Evolutionary conservation across 2,329 filamentous ascomycete genomes (phyloP).

Genomic region (Berkeleyomyces basicola): DNA sequence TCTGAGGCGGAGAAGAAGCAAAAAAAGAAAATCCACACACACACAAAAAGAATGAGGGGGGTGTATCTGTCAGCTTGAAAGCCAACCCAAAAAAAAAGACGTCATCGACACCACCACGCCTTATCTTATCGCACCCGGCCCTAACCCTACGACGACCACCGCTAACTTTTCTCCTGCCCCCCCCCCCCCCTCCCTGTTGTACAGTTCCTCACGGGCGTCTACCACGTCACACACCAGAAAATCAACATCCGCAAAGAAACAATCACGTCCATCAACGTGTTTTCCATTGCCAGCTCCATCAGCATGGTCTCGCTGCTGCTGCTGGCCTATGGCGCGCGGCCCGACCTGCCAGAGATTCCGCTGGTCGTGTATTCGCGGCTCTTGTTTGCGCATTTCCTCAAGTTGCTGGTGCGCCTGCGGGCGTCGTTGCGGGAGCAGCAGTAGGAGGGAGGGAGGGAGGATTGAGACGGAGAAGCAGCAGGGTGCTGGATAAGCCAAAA

Average conservation of each 20-base stretch:
- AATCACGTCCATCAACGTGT: conserved; percentile 58
- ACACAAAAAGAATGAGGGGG: no score
- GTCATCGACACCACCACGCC: not conserved
- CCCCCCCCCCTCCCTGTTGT: not conserved
- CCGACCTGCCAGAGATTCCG: conserved; percentile 44
- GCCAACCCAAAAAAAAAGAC: not conserved
- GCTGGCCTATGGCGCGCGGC: conserved; percentile 46
- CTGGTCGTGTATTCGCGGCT: conserved; percentile 28
- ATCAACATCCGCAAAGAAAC: conserved; percentile 69
- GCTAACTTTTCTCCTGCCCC: not conserved
- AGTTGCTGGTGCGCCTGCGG: conserved; percentile 19
- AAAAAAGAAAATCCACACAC: no score
- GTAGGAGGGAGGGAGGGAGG: not conserved
- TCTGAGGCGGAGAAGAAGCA: not conserved
- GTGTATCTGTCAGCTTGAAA: no score
- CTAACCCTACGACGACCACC: not conserved
- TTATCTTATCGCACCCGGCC: not conserved
- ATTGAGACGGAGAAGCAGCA: not conserved
- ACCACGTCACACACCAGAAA: conserved; percentile 62
- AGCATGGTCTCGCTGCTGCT: conserved; percentile 54
- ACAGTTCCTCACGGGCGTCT: conserved; percentile 54
- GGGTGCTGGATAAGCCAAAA: not conserved
- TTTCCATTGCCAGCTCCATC: conserved; percentile 60
- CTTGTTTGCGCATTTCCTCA: conserved; percentile 22
- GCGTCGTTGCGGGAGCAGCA: conserved; percentile 15